Percentiles rank a stretch among this genome's conserved stretches.
These are phyloP conservation scores for Cyclotella sp. DNA, from an alignment of 108 stramenopile genomes.

Conservation along the genomic window DNA sequence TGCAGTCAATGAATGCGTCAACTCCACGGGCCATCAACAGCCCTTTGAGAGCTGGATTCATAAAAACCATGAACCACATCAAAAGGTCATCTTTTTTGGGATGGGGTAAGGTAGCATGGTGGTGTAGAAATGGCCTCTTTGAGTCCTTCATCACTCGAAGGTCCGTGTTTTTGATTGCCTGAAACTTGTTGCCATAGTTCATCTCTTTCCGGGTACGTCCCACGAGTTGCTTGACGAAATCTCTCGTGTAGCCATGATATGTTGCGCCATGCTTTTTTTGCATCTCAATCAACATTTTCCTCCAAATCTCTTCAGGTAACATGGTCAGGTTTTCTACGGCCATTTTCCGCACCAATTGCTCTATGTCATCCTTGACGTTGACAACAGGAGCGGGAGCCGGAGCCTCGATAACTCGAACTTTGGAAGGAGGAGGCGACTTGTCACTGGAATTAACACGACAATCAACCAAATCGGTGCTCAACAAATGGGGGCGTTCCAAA, in stretches of 20 bases:
- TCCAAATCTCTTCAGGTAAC: constrained; percentile 17
- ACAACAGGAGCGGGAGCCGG: background rate
- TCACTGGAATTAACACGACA: background rate
- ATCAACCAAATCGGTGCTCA: background rate
- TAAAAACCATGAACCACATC: constrained; percentile 25
- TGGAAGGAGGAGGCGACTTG: background rate
- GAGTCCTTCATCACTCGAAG: background rate
- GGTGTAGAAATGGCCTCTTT: background rate
- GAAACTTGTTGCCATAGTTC: background rate
- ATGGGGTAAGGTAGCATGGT: background rate
- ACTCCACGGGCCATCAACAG: background rate
- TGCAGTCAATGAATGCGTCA: constrained; percentile 30
- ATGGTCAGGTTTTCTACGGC: background rate
- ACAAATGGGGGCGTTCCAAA: background rate
- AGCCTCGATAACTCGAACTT: background rate
- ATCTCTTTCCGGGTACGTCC: background rate
- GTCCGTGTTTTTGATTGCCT: background rate
- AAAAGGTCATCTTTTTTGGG: background rate
- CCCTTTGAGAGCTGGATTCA: background rate
- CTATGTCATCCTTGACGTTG: background rate
- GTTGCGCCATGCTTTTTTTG: background rate
- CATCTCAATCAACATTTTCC: background rate
- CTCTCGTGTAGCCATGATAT: background rate
- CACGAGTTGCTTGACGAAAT: background rate
- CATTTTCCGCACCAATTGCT: background rate